Conservation (phyloP, 257 asterid species). For the Nicotiana tabacum region DNA sequence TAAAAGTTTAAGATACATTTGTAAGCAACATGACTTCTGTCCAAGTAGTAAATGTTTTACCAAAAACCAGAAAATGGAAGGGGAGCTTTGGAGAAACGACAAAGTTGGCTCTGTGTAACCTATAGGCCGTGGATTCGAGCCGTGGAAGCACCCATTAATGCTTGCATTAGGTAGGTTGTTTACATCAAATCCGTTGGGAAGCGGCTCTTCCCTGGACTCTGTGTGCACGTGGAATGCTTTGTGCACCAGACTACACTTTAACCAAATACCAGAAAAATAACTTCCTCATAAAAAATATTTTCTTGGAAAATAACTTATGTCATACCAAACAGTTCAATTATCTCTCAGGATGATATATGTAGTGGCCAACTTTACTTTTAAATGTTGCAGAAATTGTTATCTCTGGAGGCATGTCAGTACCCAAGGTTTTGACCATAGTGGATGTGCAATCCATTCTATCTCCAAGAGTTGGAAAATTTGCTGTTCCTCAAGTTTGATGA, state of each 20-base stretch:
- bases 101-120: too few relatives aligned
- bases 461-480: conserved; percentile 10
- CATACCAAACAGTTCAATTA: background rate
- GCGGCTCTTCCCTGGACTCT: too few relatives aligned
- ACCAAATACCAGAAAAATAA: background rate
- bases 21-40: background rate
- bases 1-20: background rate
- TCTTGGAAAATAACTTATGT: background rate
- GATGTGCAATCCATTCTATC: conserved; percentile 4
- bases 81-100: too few relatives aligned
- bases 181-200: too few relatives aligned
- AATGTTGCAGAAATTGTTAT: conserved; percentile 25
- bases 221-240: too few relatives aligned
- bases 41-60: background rate
- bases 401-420: conserved; percentile 27
- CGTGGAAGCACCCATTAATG: accelerated
- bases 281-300: background rate
- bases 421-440: conserved; percentile 13
- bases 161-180: too few relatives aligned
- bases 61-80: background rate
- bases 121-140: too few relatives aligned
- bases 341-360: background rate
- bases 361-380: background rate
- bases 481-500: background rate
- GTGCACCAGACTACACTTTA: background rate